Evolutionary conservation across 768 basidiomycete species (phyloP), one percentile per base, ranked within the genome.

Genomic region (Lactarius pseudohatsudake): DNA sequence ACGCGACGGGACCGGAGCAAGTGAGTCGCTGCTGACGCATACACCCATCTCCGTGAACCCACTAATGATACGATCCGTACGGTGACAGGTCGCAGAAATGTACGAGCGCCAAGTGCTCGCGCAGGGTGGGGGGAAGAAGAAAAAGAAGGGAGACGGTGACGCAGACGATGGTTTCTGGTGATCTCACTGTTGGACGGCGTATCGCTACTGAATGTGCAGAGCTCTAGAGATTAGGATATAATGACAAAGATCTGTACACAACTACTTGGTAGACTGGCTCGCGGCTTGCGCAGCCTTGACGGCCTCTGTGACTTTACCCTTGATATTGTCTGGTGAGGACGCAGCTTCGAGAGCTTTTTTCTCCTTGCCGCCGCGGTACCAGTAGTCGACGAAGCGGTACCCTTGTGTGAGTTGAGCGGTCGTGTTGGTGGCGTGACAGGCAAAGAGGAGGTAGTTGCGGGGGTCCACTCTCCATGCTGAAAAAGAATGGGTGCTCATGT

Each of bases 401-500:
- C 90, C 91, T 76, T 99, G 94, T 36, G 93, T 73, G 7, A 84
- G 76, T 76, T 99, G 96, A 0, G 95, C 92, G 26, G 91, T 82
- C 2, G 89, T 86, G 75, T 99, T 99, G 61, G 95, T 97, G 18
- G 85, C 80, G 77, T 99, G 96, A 76, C 96, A 98, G 3, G 89
- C 94, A 78, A 98, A 93, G 57, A 98, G 82, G 64, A 98, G 84
- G 80, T 98, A 97, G 77, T 98, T 98, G 71, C 96, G 88, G 9
- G 96, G 96, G 71, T 95, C 88, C 50, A 98, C 96, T 67, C 86
- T 85, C 96, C 96, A 98, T 64, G 96, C 96, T 95, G 70, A 13
- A 4, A 57, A 54, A 20, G 22, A 61, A 74, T 50, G 50, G 59
- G 15, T 15, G 9, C 58, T 26, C 41, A 5, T 28, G 26, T 47